Conservation (phyloP, 1,139 yeast species). For the Kodamaea anthophila region DNA sequence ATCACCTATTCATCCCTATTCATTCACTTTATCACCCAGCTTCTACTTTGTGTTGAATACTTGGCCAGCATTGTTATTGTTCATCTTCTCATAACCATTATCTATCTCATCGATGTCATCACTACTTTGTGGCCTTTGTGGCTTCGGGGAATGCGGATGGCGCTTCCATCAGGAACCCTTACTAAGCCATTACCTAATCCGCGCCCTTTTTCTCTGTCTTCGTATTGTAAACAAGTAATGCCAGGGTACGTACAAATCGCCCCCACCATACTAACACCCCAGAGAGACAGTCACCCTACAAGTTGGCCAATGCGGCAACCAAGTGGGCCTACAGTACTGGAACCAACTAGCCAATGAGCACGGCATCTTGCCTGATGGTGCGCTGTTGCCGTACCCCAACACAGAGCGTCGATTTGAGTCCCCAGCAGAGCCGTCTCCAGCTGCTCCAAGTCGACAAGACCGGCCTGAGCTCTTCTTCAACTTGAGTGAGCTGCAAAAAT, state of each 20-base stretch:
- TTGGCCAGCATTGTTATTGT: too few species aligned
- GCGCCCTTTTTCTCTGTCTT: too few species aligned
- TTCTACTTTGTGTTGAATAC: too few species aligned
- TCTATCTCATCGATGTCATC: too few species aligned
- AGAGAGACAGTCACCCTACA: conserved; percentile 41
- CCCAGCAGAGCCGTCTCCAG: conserved; percentile 2
- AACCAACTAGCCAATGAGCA: conserved; percentile 83
- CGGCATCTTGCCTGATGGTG: conserved; percentile 76
- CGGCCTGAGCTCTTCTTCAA: conserved; percentile 83
- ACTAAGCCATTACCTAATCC: too few species aligned
- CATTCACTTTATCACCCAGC: too few species aligned
- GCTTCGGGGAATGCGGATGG: too few species aligned
- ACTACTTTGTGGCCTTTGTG: too few species aligned
- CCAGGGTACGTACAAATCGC: conserved; percentile 9
- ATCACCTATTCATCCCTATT: too few species aligned
- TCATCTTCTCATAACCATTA: too few species aligned
- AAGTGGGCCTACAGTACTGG: conserved; percentile 93
- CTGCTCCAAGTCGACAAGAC: conserved; percentile 42
- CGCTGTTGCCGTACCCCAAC: conserved; percentile 17
- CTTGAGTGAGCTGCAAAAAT: conserved; percentile 61
- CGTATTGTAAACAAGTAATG: too few species aligned
- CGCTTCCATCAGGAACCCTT: too few species aligned
- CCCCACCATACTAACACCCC: conserved; percentile 24
- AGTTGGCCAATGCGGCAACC: conserved; percentile 93
- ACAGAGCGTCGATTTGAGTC: conserved; percentile 9